A percentile compares a stretch with the other conserved stretches of the same genome.
These are phyloP conservation scores for Apiosordaria backusii DNA, from an alignment of 495 filamentous ascomycete species.

Conservation along the genomic window DNA sequence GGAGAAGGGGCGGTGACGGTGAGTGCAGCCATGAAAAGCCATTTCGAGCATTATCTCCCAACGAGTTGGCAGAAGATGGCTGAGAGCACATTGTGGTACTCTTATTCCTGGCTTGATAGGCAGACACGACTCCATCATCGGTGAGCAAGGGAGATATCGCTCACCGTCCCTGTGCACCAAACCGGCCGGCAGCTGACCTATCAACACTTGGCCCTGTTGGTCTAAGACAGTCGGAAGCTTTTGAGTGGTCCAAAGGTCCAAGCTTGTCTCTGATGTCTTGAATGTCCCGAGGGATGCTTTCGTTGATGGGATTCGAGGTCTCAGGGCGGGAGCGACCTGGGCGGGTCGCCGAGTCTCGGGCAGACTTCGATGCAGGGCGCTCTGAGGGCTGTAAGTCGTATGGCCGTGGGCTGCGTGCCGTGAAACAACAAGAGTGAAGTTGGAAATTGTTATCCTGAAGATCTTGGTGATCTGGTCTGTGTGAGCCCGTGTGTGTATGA, in stretches of 20 bases:
- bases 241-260: conserved; percentile 2
- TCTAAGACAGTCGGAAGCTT: conserved; percentile 6
- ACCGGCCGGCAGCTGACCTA: not conserved
- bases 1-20: not conserved
- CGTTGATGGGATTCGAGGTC: conserved; percentile 8
- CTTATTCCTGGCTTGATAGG: not conserved
- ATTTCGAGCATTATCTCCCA: not conserved
- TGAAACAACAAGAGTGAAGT: too few relatives aligned
- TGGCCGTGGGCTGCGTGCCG: too few relatives aligned
- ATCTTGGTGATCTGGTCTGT: not conserved
- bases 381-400: too few relatives aligned
- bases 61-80: not conserved
- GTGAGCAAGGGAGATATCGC: not conserved
- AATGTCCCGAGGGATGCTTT: not conserved
- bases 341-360: not conserved
- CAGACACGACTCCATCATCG: not conserved
- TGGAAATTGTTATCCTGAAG: not conserved
- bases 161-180: not conserved
- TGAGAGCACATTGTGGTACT: not conserved
- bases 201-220: not conserved
- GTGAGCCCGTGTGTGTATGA: too few relatives aligned
- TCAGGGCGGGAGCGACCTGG: conserved; percentile 10
- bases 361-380: not conserved
- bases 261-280: conserved; percentile 6
- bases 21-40: not conserved